Base-by-base conservation (phyloP, 306 rosid genomes). In the Vigna mungo region DNA sequence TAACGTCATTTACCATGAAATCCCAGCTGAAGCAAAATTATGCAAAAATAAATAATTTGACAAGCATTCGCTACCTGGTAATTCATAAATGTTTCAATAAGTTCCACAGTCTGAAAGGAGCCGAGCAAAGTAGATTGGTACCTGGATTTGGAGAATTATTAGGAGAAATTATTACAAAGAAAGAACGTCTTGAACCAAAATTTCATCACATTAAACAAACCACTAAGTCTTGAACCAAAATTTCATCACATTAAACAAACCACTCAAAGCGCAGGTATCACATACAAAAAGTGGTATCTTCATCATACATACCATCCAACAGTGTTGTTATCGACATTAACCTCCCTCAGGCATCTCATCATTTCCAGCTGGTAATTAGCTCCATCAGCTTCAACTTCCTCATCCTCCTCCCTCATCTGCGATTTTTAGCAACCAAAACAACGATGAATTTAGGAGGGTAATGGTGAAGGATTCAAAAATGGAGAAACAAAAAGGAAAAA, bases 321-420 rank as follows among this genome's bases (percentile, higher is more conserved):
- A 0, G 99, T 95, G 69, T 95, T 95, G 51, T 95, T 95, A 85
- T 95, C 99, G 83, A 95, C 99, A 71, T 95, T 95, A 72, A 95
- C 99, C 86, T 95, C 97, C 82, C 99, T 89, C 92, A 95, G 77
- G 84, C 99, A 95, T 79, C 97, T 95, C 99, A 95, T 95, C 99
- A 95, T 92, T 78, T 95, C 99, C 21, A 95, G 97, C 88, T 95
- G 99, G 85, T 95, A 95, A 88, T 89, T 95, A 54, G 99, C 99
- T 71, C 99, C 99, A 54, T 95, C 99, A 23, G 97, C 97, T 81
- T 95, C 99, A 85, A 88, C 84, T 87, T 95, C 99, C 77, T 95
- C 99, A 68, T 95, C 99, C 82, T 92, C 97, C 80, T 95, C 99
- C 68, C 97, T 80, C 62, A 87, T 86, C 99, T 95, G 65, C 77